These are phyloP conservation scores for Trypanosoma scelopori DNA, from an alignment of 208 protist genomes.

Conservation along the genomic window DNA sequence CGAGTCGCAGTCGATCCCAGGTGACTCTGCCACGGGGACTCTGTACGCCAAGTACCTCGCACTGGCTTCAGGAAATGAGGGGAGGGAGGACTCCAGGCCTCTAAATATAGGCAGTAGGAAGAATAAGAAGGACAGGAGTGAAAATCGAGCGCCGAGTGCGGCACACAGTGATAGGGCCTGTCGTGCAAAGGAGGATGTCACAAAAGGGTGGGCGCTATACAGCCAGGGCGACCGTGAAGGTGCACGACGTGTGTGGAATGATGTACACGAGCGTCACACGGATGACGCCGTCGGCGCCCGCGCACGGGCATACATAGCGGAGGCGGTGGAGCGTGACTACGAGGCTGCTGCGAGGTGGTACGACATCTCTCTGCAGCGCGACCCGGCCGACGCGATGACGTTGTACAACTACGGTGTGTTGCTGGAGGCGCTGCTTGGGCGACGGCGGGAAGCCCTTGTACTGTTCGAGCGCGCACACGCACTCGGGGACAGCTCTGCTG, in stretches of 20 bases:
- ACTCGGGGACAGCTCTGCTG: slow-evolving; percentile 54
- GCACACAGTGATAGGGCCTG: slow-evolving; percentile 9
- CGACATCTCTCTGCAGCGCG: slow-evolving; percentile 46
- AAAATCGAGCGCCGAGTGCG: background rate
- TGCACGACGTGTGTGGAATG: slow-evolving; percentile 51
- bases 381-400: slow-evolving; percentile 74
- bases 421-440: slow-evolving; percentile 60
- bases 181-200: slow-evolving; percentile 28
- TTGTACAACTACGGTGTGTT: slow-evolving; percentile 84
- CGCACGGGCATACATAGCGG: slow-evolving; percentile 61
- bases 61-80: slow-evolving; percentile 3
- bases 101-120: slow-evolving; percentile 1
- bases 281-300: slow-evolving; percentile 53
- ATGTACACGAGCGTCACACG: slow-evolving; percentile 33
- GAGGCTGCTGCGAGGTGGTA: slow-evolving; percentile 55
- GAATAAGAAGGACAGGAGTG: slow-evolving; percentile 1
- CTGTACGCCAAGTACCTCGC: slow-evolving; percentile 47
- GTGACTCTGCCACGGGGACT: slow-evolving; percentile 9
- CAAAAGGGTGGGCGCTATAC: slow-evolving; percentile 58
- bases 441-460: slow-evolving; percentile 41
- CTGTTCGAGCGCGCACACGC: slow-evolving; percentile 57
- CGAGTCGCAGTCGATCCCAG: background rate
- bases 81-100: background rate
- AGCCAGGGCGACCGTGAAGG: slow-evolving; percentile 49
- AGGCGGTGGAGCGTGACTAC: slow-evolving; percentile 79